phyloP scores from a whole-genome alignment of 768 basidiomycete species.

The Mrakia blollopis region DNA sequence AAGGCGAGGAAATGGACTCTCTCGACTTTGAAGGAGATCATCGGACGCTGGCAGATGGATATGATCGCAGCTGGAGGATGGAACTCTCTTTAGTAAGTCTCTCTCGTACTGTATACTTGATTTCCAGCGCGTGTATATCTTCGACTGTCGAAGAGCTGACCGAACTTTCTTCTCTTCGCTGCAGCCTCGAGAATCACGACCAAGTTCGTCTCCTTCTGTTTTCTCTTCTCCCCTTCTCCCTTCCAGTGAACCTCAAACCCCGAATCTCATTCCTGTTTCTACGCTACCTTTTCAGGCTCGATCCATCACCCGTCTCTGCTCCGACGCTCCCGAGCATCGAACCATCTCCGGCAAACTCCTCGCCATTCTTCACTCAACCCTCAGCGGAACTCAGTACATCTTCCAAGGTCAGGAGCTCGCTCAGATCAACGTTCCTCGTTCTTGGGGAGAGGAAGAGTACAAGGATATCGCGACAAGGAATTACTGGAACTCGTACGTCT shows the following conservation, averaged over 20 bases:
- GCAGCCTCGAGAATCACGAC: constrained; percentile 69
- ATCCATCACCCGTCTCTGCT: constrained; percentile 61
- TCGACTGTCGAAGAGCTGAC: constrained; percentile 13
- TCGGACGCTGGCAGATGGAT: constrained; percentile 55
- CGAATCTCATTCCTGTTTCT: too few species aligned
- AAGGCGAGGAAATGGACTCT: constrained; percentile 53
- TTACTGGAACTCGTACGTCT: constrained; percentile 57
- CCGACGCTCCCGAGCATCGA: constrained; percentile 59
- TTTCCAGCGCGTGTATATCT: constrained; percentile 15
- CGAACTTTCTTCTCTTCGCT: neutral
- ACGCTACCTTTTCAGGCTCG: constrained; percentile 38
- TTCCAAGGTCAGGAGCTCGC: constrained; percentile 72
- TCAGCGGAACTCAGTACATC: constrained; percentile 63
- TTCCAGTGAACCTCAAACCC: too few species aligned
- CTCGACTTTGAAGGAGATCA: constrained; percentile 51
- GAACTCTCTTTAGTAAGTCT: constrained; percentile 51
- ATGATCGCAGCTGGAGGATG: constrained; percentile 60
- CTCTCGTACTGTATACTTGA: neutral
- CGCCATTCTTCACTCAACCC: constrained; percentile 57
- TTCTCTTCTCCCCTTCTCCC: too few species aligned
- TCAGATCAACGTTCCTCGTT: constrained; percentile 48
- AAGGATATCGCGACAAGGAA: constrained; percentile 63
- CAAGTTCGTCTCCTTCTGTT: constrained; percentile 40
- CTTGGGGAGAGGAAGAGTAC: constrained; percentile 68
- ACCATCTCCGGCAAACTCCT: constrained; percentile 60